Percentiles rank a stretch among this genome's conserved stretches.
phyloP scores from a whole-genome alignment of 2,329 filamentous ascomycete species.

The Esteya vermicola region DNA sequence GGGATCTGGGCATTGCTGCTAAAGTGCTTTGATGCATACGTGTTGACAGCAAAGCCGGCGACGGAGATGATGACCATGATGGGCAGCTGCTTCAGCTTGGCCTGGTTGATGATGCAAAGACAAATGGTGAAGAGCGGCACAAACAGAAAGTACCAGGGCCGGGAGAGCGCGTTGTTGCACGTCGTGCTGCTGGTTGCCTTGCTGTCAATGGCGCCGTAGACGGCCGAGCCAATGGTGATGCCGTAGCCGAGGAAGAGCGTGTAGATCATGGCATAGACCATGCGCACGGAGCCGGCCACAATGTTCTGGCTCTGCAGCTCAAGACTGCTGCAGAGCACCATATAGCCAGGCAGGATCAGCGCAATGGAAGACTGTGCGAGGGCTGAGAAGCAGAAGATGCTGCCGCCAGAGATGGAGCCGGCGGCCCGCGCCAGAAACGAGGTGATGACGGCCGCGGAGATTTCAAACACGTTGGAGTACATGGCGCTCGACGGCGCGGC shows the following conservation, averaged over 20 bases:
- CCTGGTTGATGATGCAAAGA: conserved; percentile 49
- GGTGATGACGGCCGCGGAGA: conserved; percentile 41
- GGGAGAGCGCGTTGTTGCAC: conserved; percentile 25
- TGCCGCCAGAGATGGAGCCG: conserved; percentile 44
- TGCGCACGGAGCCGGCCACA: conserved; percentile 56
- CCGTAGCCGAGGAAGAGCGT: conserved; percentile 60
- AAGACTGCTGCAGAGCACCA: conserved; percentile 44
- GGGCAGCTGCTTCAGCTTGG: conserved; percentile 64
- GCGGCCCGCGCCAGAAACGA: conserved; percentile 57
- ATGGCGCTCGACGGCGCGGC: conserved; percentile 56
- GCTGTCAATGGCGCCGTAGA: conserved; percentile 47
- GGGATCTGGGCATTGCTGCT: conserved; percentile 58
- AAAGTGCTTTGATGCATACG: conserved; percentile 54
- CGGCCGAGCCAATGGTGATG: conserved; percentile 50
- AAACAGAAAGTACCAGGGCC: conserved; percentile 38
- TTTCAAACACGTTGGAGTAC: conserved; percentile 35
- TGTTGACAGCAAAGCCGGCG: conserved; percentile 62
- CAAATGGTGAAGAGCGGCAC: conserved; percentile 56
- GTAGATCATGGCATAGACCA: conserved; percentile 64
- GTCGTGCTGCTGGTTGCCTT: conserved; percentile 30
- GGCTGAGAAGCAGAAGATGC: conserved; percentile 57
- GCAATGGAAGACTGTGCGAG: conserved; percentile 62
- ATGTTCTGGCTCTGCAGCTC: conserved; percentile 57
- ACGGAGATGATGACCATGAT: conserved; percentile 63
- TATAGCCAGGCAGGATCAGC: conserved; percentile 57